Evolutionary conservation across 495 filamentous ascomycete genomes (phyloP), one percentile per base, ranked within the genome.

Genomic region (Aspergillus affinis): DNA sequence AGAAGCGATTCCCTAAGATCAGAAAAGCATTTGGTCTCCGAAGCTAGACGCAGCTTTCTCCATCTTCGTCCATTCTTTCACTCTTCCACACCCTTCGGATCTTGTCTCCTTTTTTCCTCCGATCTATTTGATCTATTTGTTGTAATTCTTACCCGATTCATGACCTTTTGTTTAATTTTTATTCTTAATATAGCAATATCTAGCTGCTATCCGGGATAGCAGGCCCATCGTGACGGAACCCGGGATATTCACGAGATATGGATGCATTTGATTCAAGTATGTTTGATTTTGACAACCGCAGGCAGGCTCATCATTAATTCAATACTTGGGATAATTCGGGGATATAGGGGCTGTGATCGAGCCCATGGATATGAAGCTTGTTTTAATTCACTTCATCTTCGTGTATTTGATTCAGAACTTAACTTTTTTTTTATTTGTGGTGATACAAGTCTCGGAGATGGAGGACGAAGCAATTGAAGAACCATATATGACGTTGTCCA

Each of bases 1-100:
- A 82, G 69, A 84, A 78, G 62, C 77, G 79, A 55, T 82, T 84
- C 55, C 74, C 73, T 0, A 67, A 73, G 55, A 66, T 84, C 54
- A 70, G 78, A 21, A 81, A 78, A 59, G 80, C 79, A 27, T 78
- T 84, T 51, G 75, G 79, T 10, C 62, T 82, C 55, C 70, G 73
- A 46, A 58, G 63, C 50, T 80, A 60, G n/a, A 63, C 61, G 57
- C 57, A 63, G 65, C 67, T 52, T 44, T 52, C 48, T 54, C 54
- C 55, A 59, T 60, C 7, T 57, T 59, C 47, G 19, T 44, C 55
- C 53, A 23, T 49, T 59, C 30, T 27, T 61, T 50, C 47, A 21
- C 23, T 54, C 61, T 59, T 27, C 32, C 47, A 57, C 55, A 62
- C 49, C 57, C 48, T 26, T 45, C 15, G n/a, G 18, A 45, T 45